Evolutionary conservation across 179 eudicot species (phyloP), one percentile per base, ranked within the genome.

Genomic region (Spinacia oleracea): DNA sequence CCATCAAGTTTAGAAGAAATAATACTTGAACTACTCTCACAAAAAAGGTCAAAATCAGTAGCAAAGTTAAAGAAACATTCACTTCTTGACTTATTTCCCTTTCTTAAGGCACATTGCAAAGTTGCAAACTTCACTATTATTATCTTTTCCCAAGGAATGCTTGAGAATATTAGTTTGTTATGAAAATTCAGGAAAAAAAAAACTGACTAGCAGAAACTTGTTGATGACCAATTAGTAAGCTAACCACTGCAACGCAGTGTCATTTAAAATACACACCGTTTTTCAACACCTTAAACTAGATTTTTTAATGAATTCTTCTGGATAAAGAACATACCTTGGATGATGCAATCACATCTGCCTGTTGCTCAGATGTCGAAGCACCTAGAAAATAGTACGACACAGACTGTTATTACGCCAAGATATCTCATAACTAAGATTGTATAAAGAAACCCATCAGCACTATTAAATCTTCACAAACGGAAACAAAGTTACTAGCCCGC

Each of bases 291-390:
- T 34, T 31, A n/a, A 55, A 29, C 40, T 51, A 53, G 62, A 51
- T 27, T 18, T 79, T 34, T 65, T 40, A 35, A 25, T 64, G 35
- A 32, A 53, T 20, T 68, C 9, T 25, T 2, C 3, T 1, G 10
- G 25, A 66, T 51, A 15, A 74, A 69, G 58, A 5, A 53, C 29
- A 67, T 90, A 96, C 99, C 98, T 91, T 89, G 32, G 98, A 81
- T 70, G 88, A 84, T 67, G 99, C 93, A 80, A 92, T 84, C 65
- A 96, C 98, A 83, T 96, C 97, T 59, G 89, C 93, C 60, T 86
- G 84, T 63, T 89, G 93, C 66, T 82, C 81, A 76, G 91, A 85
- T 60, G 86, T 68, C 27, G 84, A 81, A 40, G 80, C 60, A 85
- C 93, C 99, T 96, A 86, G 85, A 91, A 84, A 78, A 77, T 29